Base-by-base conservation (phyloP, 371 early-diverging fungal genomes). In the Apophysomyces sp. region DNA sequence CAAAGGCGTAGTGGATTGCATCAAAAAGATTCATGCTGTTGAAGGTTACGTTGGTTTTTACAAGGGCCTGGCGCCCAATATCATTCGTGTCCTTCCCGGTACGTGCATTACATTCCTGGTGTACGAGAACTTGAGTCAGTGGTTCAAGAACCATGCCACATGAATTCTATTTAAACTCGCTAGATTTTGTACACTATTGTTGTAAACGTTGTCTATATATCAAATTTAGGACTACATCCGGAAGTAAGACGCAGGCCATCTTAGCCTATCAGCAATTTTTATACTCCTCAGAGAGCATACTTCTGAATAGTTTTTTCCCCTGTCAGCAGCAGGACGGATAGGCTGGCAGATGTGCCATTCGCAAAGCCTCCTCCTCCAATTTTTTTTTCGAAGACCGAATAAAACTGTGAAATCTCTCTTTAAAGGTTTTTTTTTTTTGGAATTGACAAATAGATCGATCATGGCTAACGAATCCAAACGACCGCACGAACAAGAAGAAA, bases 101-200 rank as follows among this genome's bases (percentile, higher is more conserved):
- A 96, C 97, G 4, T 91, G 93, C 60, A 89, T 98, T 24, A 98
- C 98, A 1, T 98, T 98, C 83, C 82, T 89, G 16, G 95, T 95
- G 0, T 98, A 98, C 70, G 99, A 98, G 76, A 91, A 88, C 36
- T 69, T 92, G 37, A 78, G 79, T n/a, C 84, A 84, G n/a, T 86
- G 81, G 61, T 85, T 92, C 69, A 88, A 87, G 41, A 67, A 73
- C 15, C 86, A 84, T 63, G 82, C 84, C 13, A 60, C 68, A 21
- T 73, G 62, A 70, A 67, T 24, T 71, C 58, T 30, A 66, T 68
- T 24, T 24, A 63, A 31, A 61, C 65, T 16, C 62, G 63, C 29
- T 65, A 66, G 36, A 49, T 51, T 55, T 55, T 52, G 7, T 34
- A 53, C 4, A 31, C 40, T 4, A 9, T 11, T 30, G 13, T 53